Percentiles rank a stretch among this genome's conserved stretches.
These are phyloP conservation scores for Phytophthora pisi DNA, from an alignment of 352 stramenopile genomes.

Conservation along the genomic window DNA sequence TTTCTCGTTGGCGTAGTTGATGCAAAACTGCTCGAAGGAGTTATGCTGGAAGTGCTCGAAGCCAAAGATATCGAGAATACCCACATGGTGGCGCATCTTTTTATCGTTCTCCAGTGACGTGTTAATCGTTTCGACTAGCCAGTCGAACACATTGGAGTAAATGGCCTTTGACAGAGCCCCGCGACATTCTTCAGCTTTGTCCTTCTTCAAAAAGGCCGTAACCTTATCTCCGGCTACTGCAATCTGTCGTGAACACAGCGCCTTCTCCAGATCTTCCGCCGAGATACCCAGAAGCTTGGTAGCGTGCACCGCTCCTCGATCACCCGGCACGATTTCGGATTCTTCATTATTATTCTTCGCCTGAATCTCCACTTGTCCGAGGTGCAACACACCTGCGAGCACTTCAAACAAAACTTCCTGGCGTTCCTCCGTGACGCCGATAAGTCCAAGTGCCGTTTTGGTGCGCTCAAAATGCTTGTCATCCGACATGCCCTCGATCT, in stretches of 20 bases:
- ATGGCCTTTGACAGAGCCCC: conserved; percentile 96
- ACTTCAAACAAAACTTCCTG: conserved; percentile 74
- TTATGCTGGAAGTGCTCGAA: conserved; percentile 96
- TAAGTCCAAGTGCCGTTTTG: conserved; percentile 60
- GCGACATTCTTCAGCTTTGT: conserved; percentile 90
- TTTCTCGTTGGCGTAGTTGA: conserved; percentile 94
- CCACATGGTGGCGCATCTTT: conserved; percentile 70
- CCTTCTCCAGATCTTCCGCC: conserved; percentile 57
- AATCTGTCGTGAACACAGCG: conserved; percentile 85
- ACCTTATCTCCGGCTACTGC: conserved; percentile 69
- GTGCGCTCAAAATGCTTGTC: conserved; percentile 75
- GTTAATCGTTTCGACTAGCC: conserved; percentile 93
- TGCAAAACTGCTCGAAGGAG: conserved; percentile 94
- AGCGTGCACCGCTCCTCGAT: conserved; percentile 42
- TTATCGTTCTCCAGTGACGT: conserved; percentile 68
- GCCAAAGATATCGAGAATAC: conserved; percentile 95
- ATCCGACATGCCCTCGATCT: conserved; percentile 82
- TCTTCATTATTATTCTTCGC: conserved; percentile 82
- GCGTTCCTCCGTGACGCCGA: conserved; percentile 64
- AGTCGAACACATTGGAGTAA: conserved; percentile 97
- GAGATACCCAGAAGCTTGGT: conserved; percentile 68
- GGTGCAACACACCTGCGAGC: conserved; percentile 93
- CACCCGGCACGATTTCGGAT: conserved; percentile 46
- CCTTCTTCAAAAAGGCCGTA: conserved; percentile 81
- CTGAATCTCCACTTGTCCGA: conserved; percentile 95